These are phyloP conservation scores for Laburnicola sp. DNA, from an alignment of 2,329 filamentous ascomycete species.

Conservation along the genomic window DNA sequence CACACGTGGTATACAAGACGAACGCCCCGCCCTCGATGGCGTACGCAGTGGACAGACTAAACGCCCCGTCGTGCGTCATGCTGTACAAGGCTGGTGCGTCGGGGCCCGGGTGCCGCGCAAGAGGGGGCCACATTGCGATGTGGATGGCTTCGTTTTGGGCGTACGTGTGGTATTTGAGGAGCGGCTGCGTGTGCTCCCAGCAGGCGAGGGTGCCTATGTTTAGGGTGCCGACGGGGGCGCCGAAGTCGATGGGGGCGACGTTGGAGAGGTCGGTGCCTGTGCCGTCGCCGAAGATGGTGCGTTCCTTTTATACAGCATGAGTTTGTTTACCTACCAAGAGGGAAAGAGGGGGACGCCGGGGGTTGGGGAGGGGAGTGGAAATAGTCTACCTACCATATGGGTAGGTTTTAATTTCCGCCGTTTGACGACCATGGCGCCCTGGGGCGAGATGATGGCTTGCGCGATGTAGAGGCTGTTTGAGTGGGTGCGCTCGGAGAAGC, in stretches of 20 bases:
- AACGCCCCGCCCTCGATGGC: conserved; percentile 61
- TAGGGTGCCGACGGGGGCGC: conserved; percentile 35
- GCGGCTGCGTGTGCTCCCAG: conserved; percentile 50
- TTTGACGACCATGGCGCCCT: conserved; percentile 52
- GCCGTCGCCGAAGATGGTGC: conserved; percentile 49
- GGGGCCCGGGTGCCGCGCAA: neutral
- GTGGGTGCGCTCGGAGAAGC: conserved; percentile 55
- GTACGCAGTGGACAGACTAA: conserved; percentile 55
- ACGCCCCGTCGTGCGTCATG: conserved; percentile 44
- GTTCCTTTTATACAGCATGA: conserved; percentile 24
- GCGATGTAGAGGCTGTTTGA: conserved; percentile 52
- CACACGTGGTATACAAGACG: conserved; percentile 57
- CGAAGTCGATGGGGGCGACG: conserved; percentile 32
- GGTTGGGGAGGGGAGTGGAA: neutral
- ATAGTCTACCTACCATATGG: conserved; percentile 49
- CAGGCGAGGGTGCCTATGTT: conserved; percentile 40
- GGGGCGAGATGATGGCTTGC: conserved; percentile 40
- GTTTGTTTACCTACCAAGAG: too few species aligned
- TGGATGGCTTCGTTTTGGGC: conserved; percentile 47
- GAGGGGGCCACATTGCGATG: conserved; percentile 47
- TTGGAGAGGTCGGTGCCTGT: conserved; percentile 40
- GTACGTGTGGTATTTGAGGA: conserved; percentile 49
- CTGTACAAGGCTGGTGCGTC: conserved; percentile 23
- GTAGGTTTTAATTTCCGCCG: conserved; percentile 58
- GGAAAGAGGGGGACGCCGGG: too few species aligned